Base-by-base conservation (phyloP, 202 grass and related monocot genomes). In the Saccharum hybrid region DNA sequence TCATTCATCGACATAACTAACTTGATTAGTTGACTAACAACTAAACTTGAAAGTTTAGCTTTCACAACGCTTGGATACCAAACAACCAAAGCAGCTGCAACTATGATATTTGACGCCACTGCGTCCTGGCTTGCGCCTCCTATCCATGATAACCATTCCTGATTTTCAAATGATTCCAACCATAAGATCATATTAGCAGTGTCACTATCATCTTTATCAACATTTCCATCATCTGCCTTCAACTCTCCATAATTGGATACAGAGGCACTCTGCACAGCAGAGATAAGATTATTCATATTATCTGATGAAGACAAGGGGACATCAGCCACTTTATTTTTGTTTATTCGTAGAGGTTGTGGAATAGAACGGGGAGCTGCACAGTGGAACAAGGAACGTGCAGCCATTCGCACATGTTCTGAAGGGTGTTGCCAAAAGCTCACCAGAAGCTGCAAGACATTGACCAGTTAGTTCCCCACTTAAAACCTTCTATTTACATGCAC, bases 341-440 rank as follows among this genome's bases (percentile, higher is more conserved):
- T 80, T 75, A 84, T 60, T 70, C 75, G 71, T 22, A 98, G 85
- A 18, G 88, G 92, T 90, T 75, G 80, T 81, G 95, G 95, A 38
- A 94, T 54, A 86, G 92, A 91, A 84, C 92, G 95, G 28, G 90
- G 95, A 82, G 95, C 92, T 48, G 95, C 83, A 74, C 95, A 98
- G 82, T 98, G 95, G 82, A 98, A 98, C 46, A 98, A 87, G 83
- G 95, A 98, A 28, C 95, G 90, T 86, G 95, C 92, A 85, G 95
- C 92, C 95, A 98, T 98, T 68, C 95, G 90, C 18, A 98, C 92
- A 86, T 98, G 92, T 85, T 93, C 95, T 30, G 87, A 94, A 74
- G 88, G 90, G 86, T 94, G 85, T 86, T 94, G 95, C 95, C 95
- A 98, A 86, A 98, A 98, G 76, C 95, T 98, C 87, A 94, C 95